phyloP scores from a whole-genome alignment of 805 yeast genomes.

The Spathaspora boniae region DNA sequence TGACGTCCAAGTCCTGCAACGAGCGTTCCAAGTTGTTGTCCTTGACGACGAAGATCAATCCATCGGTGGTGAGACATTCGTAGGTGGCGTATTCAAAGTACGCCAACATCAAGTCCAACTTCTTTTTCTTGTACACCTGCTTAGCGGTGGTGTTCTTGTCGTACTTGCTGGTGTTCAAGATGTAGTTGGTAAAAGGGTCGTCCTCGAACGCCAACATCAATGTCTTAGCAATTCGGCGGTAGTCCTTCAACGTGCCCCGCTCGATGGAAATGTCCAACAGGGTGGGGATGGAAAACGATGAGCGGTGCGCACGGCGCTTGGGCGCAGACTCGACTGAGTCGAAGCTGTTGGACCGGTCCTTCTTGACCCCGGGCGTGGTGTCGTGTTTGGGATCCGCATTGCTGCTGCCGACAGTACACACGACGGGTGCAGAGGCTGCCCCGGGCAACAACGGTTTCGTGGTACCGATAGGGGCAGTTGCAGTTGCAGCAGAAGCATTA shows the following conservation, averaged over 20 bases:
- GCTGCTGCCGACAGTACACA: too few species aligned
- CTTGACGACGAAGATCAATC: slow-evolving; percentile 50
- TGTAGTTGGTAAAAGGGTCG: slow-evolving; percentile 51
- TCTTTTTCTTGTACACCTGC: slow-evolving; percentile 29
- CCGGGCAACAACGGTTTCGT: too few species aligned
- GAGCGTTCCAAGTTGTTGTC: slow-evolving; percentile 39
- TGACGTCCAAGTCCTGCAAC: slow-evolving; percentile 20
- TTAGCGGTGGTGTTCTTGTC: slow-evolving; percentile 12
- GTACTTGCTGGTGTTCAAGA: slow-evolving; percentile 40
- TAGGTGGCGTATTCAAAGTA: slow-evolving; percentile 53
- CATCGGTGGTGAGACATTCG: slow-evolving; percentile 48
- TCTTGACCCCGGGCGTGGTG: slow-evolving; percentile 4
- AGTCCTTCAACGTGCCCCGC: slow-evolving; percentile 37
- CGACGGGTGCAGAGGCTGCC: too few species aligned
- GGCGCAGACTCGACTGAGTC: slow-evolving; percentile 2
- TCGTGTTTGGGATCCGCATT: too few species aligned
- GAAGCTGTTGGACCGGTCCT: slow-evolving; percentile 6
- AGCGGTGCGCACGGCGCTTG: slow-evolving; percentile 1
- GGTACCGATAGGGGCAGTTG: background rate
- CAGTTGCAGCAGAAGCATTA: background rate
- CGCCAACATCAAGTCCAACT: slow-evolving; percentile 40
- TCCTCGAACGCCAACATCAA: slow-evolving; percentile 51
- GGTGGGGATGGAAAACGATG: slow-evolving; percentile 12
- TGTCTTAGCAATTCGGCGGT: slow-evolving; percentile 53
- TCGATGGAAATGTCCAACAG: slow-evolving; percentile 18